Evolutionary conservation across 495 filamentous ascomycete species (phyloP).

Genomic region (Cladorrhinum samala): DNA sequence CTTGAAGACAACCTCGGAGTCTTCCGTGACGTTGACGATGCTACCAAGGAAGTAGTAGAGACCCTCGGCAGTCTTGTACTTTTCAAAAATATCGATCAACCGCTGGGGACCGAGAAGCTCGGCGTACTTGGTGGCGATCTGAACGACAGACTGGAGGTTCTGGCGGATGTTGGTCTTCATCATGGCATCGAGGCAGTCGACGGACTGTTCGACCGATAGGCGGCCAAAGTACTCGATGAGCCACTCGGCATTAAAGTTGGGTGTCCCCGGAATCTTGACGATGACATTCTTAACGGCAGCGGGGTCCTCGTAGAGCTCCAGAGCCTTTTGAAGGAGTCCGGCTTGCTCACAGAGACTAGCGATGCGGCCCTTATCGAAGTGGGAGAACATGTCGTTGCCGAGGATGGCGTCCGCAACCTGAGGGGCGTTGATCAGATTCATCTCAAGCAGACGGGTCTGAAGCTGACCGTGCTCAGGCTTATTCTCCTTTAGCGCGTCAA

Average conservation of each 20-base stretch:
- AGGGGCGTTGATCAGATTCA: conserved; percentile 94
- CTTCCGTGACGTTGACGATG: conserved; percentile 94
- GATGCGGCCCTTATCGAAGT: conserved; percentile 87
- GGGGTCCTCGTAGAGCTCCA: conserved; percentile 91
- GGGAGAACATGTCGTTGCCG: conserved; percentile 93
- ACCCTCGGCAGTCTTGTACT: conserved; percentile 92
- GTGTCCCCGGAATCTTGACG: conserved; percentile 68
- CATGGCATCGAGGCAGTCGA: conserved; percentile 96
- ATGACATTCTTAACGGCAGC: conserved; percentile 82
- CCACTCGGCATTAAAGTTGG: conserved; percentile 84
- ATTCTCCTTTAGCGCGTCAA: conserved; percentile 91
- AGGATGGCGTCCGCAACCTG: conserved; percentile 98
- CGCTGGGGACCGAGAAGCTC: conserved; percentile 87
- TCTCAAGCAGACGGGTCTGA: conserved; percentile 92
- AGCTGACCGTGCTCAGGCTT: conserved; percentile 87
- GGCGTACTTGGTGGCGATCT: conserved; percentile 95
- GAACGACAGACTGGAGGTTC: conserved; percentile 88
- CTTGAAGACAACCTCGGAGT: conserved; percentile 95
- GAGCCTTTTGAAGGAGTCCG: conserved; percentile 74
- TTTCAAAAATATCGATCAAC: conserved; percentile 91
- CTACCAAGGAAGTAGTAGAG: conserved; percentile 97
- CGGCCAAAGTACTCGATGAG: conserved; percentile 86
- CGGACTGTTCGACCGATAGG: conserved; percentile 86
- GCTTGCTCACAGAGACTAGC: conserved; percentile 88
- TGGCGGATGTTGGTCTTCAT: conserved; percentile 91